These are phyloP conservation scores for Fusarium illudens DNA, from an alignment of 2,329 filamentous ascomycete species.

Conservation along the genomic window DNA sequence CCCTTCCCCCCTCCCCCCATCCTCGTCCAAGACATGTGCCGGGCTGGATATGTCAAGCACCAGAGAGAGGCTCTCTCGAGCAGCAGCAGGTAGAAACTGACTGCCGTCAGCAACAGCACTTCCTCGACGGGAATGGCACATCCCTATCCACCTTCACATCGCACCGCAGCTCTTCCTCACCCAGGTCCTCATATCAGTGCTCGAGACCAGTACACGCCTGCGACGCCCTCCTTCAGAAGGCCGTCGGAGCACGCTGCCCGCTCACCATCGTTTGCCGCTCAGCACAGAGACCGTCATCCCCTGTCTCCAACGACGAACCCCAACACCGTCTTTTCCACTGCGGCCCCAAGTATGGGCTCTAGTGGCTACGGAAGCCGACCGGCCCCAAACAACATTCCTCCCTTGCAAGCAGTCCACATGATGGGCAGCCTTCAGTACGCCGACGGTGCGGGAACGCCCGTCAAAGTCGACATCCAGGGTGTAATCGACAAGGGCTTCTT, in stretches of 20 bases:
- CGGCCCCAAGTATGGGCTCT: slow-evolving; percentile 60
- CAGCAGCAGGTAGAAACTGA: slow-evolving; percentile 30
- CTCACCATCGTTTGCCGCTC: slow-evolving; percentile 60
- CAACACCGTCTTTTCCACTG: slow-evolving; percentile 54
- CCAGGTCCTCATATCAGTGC: slow-evolving; percentile 58
- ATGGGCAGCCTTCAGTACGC: slow-evolving; percentile 70
- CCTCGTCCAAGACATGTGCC: slow-evolving; percentile 1
- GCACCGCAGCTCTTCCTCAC: slow-evolving; percentile 61
- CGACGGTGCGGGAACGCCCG: slow-evolving; percentile 56
- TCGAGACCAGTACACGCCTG: slow-evolving; percentile 62
- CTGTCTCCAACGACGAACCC: slow-evolving; percentile 63
- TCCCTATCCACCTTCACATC: slow-evolving; percentile 54
- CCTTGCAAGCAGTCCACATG: slow-evolving; percentile 59
- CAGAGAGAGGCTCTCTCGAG: slow-evolving; percentile 5
- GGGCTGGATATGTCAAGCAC: slow-evolving; percentile 13
- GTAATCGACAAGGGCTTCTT: slow-evolving; percentile 93
- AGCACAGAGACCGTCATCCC: slow-evolving; percentile 59
- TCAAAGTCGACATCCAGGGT: slow-evolving; percentile 78
- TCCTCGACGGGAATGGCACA: slow-evolving; percentile 66
- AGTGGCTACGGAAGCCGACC: slow-evolving; percentile 49
- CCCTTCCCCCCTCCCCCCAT: background rate
- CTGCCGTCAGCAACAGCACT: slow-evolving; percentile 53
- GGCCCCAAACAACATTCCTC: slow-evolving; percentile 57
- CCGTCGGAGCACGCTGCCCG: slow-evolving; percentile 59
- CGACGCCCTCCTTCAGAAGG: slow-evolving; percentile 61